A percentile compares a stretch with the other conserved stretches of the same genome.
Evolutionary conservation across 192 early-diverging fungal species (phyloP).

Genomic region (Rhizoclosmatium sp.): DNA sequence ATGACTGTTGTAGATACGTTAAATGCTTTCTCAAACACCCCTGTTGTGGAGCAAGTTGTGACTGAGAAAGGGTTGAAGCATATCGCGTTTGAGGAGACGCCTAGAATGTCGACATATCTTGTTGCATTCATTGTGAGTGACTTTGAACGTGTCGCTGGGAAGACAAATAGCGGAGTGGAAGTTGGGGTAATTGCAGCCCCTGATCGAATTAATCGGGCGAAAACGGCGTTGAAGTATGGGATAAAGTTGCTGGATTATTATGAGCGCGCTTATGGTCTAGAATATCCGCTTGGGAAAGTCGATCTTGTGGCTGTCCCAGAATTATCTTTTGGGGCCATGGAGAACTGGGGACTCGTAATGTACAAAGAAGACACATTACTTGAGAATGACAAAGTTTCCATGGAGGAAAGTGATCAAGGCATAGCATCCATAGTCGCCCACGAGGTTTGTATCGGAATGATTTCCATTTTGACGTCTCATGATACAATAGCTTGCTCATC

Average conservation of each 20-base stretch:
- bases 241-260: conserved; percentile 76
- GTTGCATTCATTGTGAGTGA: conserved; percentile 86
- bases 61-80: conserved; percentile 16
- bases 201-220: conserved; percentile 73
- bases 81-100: conserved; percentile 82
- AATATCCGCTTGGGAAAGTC: conserved; percentile 85
- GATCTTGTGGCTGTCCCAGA: conserved; percentile 86
- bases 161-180: conserved; percentile 64
- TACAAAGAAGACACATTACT: conserved; percentile 81
- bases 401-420: conserved; percentile 73
- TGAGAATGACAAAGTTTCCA: conserved; percentile 76
- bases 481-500: conserved; percentile 45
- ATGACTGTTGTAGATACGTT: conserved; percentile 66
- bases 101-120: conserved; percentile 88
- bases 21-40: conserved; percentile 89
- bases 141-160: conserved; percentile 83
- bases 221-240: conserved; percentile 66
- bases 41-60: conserved; percentile 54
- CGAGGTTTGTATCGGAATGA: conserved; percentile 69
- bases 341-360: conserved; percentile 93
- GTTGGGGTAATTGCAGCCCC: conserved; percentile 81
- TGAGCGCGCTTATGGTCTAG: conserved; percentile 75
- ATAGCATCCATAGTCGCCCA: conserved; percentile 85
- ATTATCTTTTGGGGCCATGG: conserved; percentile 80
- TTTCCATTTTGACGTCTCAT: conserved; percentile 25